A percentile compares a stretch with the other conserved stretches of the same genome.
phyloP scores from a whole-genome alignment of 1,284 basidiomycete genomes.

The Ceratobasidium sp. region DNA sequence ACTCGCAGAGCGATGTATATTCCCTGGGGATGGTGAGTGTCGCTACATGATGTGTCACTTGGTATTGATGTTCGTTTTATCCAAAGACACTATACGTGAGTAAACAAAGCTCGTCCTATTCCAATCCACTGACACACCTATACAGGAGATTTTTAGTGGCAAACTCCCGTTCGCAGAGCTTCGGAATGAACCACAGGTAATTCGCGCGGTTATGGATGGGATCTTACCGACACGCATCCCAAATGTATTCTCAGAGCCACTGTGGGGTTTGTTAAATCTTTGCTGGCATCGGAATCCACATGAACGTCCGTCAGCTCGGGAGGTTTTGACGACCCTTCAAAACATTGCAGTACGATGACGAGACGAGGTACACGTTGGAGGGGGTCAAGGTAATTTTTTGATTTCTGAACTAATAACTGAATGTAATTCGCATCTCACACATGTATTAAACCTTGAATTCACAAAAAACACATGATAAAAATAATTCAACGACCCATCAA shows the following conservation, averaged over 20 bases:
- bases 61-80: background rate
- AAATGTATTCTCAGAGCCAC: conserved; percentile 1
- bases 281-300: conserved; percentile 22
- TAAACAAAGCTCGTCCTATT: background rate
- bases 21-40: conserved; percentile 30
- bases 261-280: conserved; percentile 17
- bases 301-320: conserved; percentile 28
- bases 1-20: conserved; percentile 30
- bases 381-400: no score
- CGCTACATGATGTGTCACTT: background rate
- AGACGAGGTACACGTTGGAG: no score
- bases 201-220: conserved; percentile 20
- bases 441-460: background rate
- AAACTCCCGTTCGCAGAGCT: conserved; percentile 28
- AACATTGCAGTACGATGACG: background rate
- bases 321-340: background rate
- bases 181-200: conserved; percentile 27
- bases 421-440: background rate
- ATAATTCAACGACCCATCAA: no score
- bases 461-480: background rate
- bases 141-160: conserved; percentile 30
- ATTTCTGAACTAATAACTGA: no score
- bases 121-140: background rate
- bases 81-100: conserved; percentile 23
- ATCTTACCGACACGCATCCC: conserved; percentile 15